These are phyloP conservation scores for Osmozyma mogii DNA, from an alignment of 805 yeast species.

Conservation along the genomic window DNA sequence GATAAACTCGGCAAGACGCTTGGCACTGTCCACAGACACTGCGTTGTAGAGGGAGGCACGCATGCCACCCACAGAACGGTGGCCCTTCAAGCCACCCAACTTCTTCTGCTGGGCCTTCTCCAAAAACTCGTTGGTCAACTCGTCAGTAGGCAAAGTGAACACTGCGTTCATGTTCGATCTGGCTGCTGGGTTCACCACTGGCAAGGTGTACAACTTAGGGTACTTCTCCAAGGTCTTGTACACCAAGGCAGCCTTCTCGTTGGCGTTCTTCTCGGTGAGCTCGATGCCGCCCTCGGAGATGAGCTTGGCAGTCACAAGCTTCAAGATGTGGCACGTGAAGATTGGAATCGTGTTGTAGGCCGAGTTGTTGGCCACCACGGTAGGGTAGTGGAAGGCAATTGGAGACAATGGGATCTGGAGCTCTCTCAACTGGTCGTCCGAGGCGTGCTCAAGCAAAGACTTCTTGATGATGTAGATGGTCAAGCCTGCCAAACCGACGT, in stretches of 20 bases:
- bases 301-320: conserved; percentile 63
- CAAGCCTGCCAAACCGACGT: conserved; percentile 94
- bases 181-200: conserved; percentile 47
- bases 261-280: conserved; percentile 49
- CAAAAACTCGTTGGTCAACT: conserved; percentile 62
- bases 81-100: conserved; percentile 84
- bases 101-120: conserved; percentile 52
- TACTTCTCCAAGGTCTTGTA: conserved; percentile 60
- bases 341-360: conserved; percentile 95
- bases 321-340: conserved; percentile 80
- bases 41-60: conserved; percentile 93
- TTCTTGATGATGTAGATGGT: conserved; percentile 88
- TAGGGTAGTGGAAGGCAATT: conserved; percentile 80
- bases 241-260: conserved; percentile 52
- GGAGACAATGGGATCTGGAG: conserved; percentile 76
- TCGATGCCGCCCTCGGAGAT: conserved; percentile 65
- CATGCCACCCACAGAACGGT: conserved; percentile 95
- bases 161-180: conserved; percentile 93
- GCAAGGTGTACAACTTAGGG: conserved; percentile 57
- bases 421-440: conserved; percentile 50
- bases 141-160: conserved; percentile 63
- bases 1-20: conserved; percentile 48
- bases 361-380: conserved; percentile 80
- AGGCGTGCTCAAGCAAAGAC: conserved; percentile 57
- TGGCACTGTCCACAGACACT: conserved; percentile 53